Base-by-base conservation (phyloP, 2,329 filamentous ascomycete genomes). In the Aspergillus cejpii region DNA sequence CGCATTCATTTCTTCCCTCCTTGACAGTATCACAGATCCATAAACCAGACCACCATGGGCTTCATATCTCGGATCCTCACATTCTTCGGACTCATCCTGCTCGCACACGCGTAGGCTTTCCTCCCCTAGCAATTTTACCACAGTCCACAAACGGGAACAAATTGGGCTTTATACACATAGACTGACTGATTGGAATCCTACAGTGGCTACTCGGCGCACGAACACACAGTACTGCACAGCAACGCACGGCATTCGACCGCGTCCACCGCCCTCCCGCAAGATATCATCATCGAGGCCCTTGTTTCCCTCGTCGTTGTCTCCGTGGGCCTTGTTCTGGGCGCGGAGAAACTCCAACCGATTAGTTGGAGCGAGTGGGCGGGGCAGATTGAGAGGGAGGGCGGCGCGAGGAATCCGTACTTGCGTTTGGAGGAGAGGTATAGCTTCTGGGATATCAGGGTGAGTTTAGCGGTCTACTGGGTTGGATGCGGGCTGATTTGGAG, bases 191-290 rank as follows among this genome's bases (percentile, higher is more conserved):
- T 39, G 39, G 14, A 1, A 37, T 34, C 28, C 11, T 43, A 43
- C 63, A 98, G 92, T 52, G 94, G 90, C 71, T 98, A 97, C 71
- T 98, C 92, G 41, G 89, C 90, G 37, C 86, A 95, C 68, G 92
- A 98, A 71, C 87, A 95, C 71, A 85, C 87, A 5, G 76, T 82
- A 17, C 78, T 94, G 39, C 80, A 83, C 56, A 78, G 83, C 44
- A 74, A 75, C 55, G 69, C 70, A 41, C 72, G 75, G 40, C 73
- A 54, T n/a, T 47, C 48, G 2, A 44, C 46, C 4, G 12, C 56
- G 74, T 26, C 66, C 74, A 42, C 64, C 72, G 75, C 65, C 43
- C 76, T 97, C 1, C 91, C 92, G 0, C 70, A 86, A 50, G 92
- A 98, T 61, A 94, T 98, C 58, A 80, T 82, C 28, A 77, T 94